Percentiles rank a stretch among this genome's conserved stretches.
Conservation (phyloP, 2,329 filamentous ascomycete species). For the Cladosporium sp. region DNA sequence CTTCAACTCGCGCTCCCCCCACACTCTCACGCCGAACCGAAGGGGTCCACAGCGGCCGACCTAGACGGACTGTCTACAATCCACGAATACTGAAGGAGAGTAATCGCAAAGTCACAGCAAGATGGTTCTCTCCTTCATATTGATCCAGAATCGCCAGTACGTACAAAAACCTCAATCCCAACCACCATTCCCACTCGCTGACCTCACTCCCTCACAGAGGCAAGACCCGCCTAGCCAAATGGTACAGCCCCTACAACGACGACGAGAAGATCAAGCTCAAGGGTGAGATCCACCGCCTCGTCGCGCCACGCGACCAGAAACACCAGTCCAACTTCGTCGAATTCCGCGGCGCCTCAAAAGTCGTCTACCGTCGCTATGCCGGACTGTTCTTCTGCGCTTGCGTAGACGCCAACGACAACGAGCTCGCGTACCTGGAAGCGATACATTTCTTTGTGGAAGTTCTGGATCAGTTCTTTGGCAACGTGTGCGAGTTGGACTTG, state of each 20-base stretch:
- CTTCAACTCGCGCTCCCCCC: background rate
- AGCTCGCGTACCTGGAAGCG: constrained; percentile 92
- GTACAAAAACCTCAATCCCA: background rate
- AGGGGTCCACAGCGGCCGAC: background rate
- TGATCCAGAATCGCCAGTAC: constrained; percentile 90
- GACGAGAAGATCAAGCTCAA: constrained; percentile 99
- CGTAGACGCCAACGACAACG: constrained; percentile 98
- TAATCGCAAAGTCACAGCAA: constrained; percentile 20
- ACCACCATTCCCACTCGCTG: constrained; percentile 13
- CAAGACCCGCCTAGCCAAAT: constrained; percentile 97
- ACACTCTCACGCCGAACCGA: background rate
- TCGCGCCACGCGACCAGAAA: constrained; percentile 96
- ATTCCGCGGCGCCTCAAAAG: constrained; percentile 81
- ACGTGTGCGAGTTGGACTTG: constrained; percentile 96
- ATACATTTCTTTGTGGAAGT: constrained; percentile 99
- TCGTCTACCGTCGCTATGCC: constrained; percentile 95
- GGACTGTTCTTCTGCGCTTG: constrained; percentile 99
- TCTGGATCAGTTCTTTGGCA: constrained; percentile 96
- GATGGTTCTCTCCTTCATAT: constrained; percentile 78
- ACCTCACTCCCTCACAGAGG: constrained; percentile 61
- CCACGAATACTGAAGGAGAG: background rate
- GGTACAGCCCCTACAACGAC: constrained; percentile 98
- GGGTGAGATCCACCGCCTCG: constrained; percentile 97
- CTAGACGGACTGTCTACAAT: background rate
- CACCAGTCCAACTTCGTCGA: constrained; percentile 99